Evolutionary conservation across 2,329 filamentous ascomycete genomes (phyloP).

Genomic region (Byssochlamys sp.): DNA sequence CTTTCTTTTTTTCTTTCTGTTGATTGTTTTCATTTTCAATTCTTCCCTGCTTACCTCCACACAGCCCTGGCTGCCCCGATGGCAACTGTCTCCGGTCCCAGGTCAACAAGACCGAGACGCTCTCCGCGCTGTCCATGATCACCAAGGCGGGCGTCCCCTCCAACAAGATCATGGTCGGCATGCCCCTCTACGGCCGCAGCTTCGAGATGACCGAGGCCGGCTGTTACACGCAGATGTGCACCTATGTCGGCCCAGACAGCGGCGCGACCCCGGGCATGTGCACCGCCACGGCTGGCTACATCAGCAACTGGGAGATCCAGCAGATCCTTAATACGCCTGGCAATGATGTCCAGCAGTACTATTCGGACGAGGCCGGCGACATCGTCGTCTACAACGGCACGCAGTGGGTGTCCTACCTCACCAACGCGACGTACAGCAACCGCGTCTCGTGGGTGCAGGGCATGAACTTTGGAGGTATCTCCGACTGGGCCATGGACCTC

Average conservation of each 20-base stretch:
- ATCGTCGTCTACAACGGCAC: slow-evolving; percentile 6
- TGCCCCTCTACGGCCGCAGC: slow-evolving; percentile 26
- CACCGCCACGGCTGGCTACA: slow-evolving; percentile 30
- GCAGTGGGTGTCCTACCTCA: slow-evolving; percentile 6
- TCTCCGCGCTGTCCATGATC: slow-evolving; percentile 24
- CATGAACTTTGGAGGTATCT: slow-evolving; percentile 23
- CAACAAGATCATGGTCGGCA: slow-evolving; percentile 24
- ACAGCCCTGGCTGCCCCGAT: slow-evolving; percentile 12
- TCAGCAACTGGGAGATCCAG: slow-evolving; percentile 31
- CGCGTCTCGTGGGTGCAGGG: slow-evolving; percentile 6
- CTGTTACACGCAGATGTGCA: slow-evolving; percentile 25
- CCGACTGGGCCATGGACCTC: slow-evolving; percentile 31
- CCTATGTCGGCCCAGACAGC: slow-evolving; percentile 22
- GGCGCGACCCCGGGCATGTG: slow-evolving; percentile 23
- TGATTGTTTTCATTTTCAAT: too few relatives aligned
- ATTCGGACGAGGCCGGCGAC: slow-evolving; percentile 3
- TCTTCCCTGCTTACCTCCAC: too few relatives aligned
- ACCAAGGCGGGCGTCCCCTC: slow-evolving; percentile 30
- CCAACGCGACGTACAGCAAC: slow-evolving; percentile 4
- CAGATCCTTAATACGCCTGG: slow-evolving; percentile 17
- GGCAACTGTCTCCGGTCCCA: slow-evolving; percentile 28
- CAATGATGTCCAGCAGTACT: slow-evolving; percentile 3
- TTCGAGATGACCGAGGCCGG: slow-evolving; percentile 24
- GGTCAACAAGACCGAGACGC: slow-evolving; percentile 33
- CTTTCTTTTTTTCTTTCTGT: not conserved